Conservation (phyloP, 306 rosid species). For the Ceratonia siliqua region DNA sequence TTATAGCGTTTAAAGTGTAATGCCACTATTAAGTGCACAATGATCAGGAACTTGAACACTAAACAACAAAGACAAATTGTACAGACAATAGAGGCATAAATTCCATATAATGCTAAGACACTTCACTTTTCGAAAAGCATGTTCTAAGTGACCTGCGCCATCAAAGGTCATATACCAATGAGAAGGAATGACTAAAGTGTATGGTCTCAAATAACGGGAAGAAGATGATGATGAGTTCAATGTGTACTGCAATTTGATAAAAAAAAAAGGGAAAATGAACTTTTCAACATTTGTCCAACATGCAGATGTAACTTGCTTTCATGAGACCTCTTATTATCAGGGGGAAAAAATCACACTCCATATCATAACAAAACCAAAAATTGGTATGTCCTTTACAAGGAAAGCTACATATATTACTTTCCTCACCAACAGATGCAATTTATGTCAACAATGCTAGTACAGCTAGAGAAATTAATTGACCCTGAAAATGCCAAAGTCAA, state of each 20-base stretch:
- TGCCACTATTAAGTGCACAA: neutral
- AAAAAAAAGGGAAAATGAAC: no score
- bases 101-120: neutral
- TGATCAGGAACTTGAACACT: neutral
- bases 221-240: neutral
- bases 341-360: neutral
- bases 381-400: neutral
- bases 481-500: neutral
- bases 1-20: constrained; percentile 2
- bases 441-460: neutral
- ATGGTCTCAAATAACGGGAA: neutral
- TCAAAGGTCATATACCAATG: neutral
- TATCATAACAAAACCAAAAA: neutral
- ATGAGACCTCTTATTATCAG: no score
- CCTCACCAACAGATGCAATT: neutral
- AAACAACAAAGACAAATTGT: neutral
- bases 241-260: no score
- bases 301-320: neutral
- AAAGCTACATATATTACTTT: neutral
- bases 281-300: neutral
- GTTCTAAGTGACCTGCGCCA: neutral
- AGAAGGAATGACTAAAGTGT: neutral
- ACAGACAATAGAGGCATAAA: neutral
- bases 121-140: neutral
- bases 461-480: neutral